Evolutionary conservation across 2,329 filamentous ascomycete genomes (phyloP).

Genomic region (Aspergillus hortae): DNA sequence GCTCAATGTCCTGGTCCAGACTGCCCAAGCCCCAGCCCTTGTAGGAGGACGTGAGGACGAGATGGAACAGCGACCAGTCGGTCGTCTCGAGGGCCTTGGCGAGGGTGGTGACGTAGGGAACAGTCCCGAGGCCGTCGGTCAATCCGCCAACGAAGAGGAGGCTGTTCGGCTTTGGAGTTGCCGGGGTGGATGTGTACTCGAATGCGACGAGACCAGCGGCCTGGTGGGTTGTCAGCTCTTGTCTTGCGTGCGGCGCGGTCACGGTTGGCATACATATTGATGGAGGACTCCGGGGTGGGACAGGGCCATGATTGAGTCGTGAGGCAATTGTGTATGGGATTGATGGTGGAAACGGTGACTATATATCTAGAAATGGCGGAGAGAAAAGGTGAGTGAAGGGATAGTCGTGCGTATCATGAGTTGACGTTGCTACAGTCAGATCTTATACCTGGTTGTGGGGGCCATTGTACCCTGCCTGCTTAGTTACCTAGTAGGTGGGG

Average conservation of each 20-base stretch:
- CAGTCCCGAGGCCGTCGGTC: conserved; percentile 54
- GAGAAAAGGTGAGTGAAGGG: not conserved
- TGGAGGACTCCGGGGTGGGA: conserved; percentile 33
- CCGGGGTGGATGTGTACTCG: conserved; percentile 30
- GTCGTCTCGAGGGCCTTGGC: conserved; percentile 46
- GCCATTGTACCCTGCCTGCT: too few species aligned
- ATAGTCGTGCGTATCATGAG: too few species aligned
- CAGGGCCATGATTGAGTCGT: conserved; percentile 10
- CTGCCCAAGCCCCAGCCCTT: conserved; percentile 53
- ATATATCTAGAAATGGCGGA: not conserved
- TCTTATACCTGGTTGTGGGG: too few species aligned
- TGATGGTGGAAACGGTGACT: not conserved
- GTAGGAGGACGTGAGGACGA: conserved; percentile 52
- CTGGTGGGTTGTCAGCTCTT: conserved; percentile 20
- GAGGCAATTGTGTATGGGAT: not conserved
- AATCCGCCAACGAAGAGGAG: conserved; percentile 60
- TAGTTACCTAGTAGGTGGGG: too few species aligned
- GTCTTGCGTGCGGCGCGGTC: not conserved
- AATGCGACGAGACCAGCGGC: conserved; percentile 39
- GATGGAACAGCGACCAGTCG: conserved; percentile 52
- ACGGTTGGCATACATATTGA: conserved; percentile 30
- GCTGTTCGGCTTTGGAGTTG: conserved; percentile 40
- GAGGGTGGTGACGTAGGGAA: conserved; percentile 52
- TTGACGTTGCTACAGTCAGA: too few species aligned
- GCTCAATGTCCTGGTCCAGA: conserved; percentile 52